Conservation (phyloP, 75 land plant genomes). For the Azolla pinnata region DNA sequence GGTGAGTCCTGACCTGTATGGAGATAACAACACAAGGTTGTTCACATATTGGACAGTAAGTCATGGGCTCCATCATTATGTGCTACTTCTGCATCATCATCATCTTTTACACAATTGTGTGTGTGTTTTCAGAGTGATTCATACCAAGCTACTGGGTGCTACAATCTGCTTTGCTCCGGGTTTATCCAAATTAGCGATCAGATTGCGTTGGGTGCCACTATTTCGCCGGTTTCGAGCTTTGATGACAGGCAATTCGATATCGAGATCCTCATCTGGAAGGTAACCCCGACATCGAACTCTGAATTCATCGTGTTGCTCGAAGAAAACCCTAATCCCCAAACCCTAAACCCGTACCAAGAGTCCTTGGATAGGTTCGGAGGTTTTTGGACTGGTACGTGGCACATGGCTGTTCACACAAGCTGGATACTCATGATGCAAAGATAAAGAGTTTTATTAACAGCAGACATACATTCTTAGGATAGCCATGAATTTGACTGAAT, state of each 20-base stretch:
- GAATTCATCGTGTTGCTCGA: too few species aligned
- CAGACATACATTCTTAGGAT: too few species aligned
- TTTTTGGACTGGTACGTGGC: too few species aligned
- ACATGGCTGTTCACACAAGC: too few species aligned
- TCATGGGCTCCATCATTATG: background rate
- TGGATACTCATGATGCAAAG: too few species aligned
- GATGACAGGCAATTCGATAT: constrained; percentile 59
- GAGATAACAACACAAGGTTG: constrained; percentile 83
- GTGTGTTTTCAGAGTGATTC: constrained; percentile 52
- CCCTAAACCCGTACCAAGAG: too few species aligned
- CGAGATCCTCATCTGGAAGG: constrained; percentile 70
- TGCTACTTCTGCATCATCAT: background rate
- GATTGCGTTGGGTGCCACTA: constrained; percentile 71
- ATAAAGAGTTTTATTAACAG: too few species aligned
- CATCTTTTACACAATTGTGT: background rate
- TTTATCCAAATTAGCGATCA: constrained; percentile 61
- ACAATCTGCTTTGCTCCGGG: constrained; percentile 80
- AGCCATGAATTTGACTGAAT: too few species aligned
- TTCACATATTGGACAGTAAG: constrained; percentile 95
- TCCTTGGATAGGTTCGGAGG: too few species aligned
- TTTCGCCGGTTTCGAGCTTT: constrained; percentile 52
- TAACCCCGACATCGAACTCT: too few species aligned
- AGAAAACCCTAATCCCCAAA: too few species aligned
- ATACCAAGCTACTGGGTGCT: constrained; percentile 84
- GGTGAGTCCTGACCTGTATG: constrained; percentile 92